Percentiles rank a stretch among this genome's conserved stretches.
phyloP scores from a whole-genome alignment of 345 rosid genomes.

The Melastoma malabathricum region DNA sequence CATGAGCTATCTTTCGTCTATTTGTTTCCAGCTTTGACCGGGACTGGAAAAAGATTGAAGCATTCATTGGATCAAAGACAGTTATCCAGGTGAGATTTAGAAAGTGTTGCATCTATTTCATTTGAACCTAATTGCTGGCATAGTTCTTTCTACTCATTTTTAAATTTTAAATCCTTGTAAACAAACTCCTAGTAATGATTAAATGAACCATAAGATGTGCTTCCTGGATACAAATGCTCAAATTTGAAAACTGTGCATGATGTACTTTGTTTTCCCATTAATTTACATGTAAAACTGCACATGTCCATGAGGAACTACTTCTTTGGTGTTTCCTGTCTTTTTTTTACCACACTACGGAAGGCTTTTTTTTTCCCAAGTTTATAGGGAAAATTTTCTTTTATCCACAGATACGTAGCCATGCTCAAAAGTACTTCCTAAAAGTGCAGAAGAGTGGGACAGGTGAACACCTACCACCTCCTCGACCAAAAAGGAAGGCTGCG shows the following conservation, averaged over 20 bases:
- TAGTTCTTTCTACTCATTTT: too few relatives aligned
- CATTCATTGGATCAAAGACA: conserved; percentile 79
- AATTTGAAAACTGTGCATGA: too few relatives aligned
- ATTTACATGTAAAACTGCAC: too few relatives aligned
- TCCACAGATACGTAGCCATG: conserved; percentile 78
- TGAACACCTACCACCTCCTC: conserved; percentile 87
- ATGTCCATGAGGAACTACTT: too few relatives aligned
- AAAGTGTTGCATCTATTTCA: too few relatives aligned
- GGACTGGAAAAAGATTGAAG: conserved; percentile 92
- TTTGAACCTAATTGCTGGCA: too few relatives aligned
- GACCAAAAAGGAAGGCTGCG: conserved; percentile 86
- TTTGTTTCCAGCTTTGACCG: conserved; percentile 55
- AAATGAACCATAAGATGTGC: too few relatives aligned
- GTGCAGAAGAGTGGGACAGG: conserved; percentile 75
- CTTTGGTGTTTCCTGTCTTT: too few relatives aligned
- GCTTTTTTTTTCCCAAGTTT: neutral
- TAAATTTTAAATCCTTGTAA: too few relatives aligned
- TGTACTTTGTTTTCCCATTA: too few relatives aligned
- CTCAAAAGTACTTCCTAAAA: conserved; percentile 82
- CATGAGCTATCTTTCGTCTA: neutral
- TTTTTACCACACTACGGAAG: neutral
- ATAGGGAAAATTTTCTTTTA: neutral
- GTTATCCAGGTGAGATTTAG: conserved; percentile 52
- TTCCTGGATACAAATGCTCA: too few relatives aligned
- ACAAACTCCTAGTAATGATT: too few relatives aligned